A percentile compares a stretch with the other conserved stretches of the same genome.
Evolutionary conservation across 768 basidiomycete genomes (phyloP).

Genomic region (Phanerodontia chrysosporium): DNA sequence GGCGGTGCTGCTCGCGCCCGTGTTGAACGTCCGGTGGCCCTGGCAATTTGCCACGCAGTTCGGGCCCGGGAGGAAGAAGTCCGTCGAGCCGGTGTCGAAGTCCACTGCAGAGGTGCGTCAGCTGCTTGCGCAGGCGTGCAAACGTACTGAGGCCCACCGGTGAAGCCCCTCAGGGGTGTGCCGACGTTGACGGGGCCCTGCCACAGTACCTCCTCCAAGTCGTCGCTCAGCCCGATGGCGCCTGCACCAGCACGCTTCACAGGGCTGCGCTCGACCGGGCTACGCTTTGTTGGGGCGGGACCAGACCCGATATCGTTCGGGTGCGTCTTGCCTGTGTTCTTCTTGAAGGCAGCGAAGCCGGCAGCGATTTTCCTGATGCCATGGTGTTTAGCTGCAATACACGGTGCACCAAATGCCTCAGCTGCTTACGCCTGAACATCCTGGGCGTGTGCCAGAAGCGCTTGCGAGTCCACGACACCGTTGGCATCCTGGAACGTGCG

Average conservation of each 20-base stretch:
- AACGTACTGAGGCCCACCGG: neutral
- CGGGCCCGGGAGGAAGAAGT: conserved; percentile 32
- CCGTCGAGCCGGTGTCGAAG: conserved; percentile 33
- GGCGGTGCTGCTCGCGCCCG: conserved; percentile 29
- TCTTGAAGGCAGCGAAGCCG: conserved; percentile 4
- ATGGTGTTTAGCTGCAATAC: neutral
- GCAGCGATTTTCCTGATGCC: neutral
- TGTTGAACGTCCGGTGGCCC: conserved; percentile 30
- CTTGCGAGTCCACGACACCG: neutral
- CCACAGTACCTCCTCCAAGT: conserved; percentile 27
- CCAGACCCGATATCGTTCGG: neutral
- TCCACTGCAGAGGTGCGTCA: conserved; percentile 23
- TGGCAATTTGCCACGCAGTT: conserved; percentile 12
- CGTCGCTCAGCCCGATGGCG: conserved; percentile 17
- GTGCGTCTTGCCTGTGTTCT: conserved; percentile 7
- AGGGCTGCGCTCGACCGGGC: neutral
- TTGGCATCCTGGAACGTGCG: neutral
- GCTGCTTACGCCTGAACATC: neutral
- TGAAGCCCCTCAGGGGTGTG: conserved; percentile 29
- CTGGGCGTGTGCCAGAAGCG: neutral
- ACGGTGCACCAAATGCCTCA: neutral
- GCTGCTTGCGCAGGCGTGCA: neutral
- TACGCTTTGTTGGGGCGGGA: neutral
- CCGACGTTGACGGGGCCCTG: conserved; percentile 36
- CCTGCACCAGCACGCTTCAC: neutral